Base-by-base conservation (phyloP, 78 protist genomes). In the Monosiga brevicollis region DNA sequence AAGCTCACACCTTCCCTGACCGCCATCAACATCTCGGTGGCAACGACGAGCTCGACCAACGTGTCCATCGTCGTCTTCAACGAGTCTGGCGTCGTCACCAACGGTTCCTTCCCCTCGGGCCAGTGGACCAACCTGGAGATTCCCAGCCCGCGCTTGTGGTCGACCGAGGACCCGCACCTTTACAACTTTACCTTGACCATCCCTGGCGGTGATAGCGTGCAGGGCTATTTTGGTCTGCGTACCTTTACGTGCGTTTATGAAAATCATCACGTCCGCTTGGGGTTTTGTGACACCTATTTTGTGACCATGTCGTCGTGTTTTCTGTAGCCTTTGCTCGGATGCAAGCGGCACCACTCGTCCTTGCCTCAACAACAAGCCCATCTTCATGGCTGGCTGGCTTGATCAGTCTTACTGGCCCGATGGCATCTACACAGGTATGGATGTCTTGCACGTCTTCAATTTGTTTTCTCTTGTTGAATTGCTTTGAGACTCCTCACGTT, bases 401-500 rank as follows among this genome's bases (percentile, higher is more conserved):
- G 90, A 87, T 76, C 90, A 87, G 76, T 25, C 62, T 42, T 87
- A 26, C 34, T 87, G 90, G 90, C 86, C 90, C 23, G 90, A 83
- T 15, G 90, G 90, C 38, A 0, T 78, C 29, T 87, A 87, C 86
- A 83, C 90, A 1, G 62, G 62, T 49, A 15, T 15, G 62, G 29
- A n/a, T n/a, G n/a, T n/a, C n/a, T n/a, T n/a, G n/a, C n/a, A n/a
- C n/a, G n/a, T n/a, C n/a, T n/a, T n/a, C n/a, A n/a, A n/a, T n/a
- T n/a, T n/a, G n/a, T n/a, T n/a, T n/a, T n/a, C n/a, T n/a, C n/a
- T n/a, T n/a, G n/a, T n/a, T n/a, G n/a, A n/a, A n/a, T n/a, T n/a
- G n/a, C n/a, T n/a, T n/a, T n/a, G n/a, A n/a, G n/a, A n/a, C n/a
- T n/a, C n/a, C n/a, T n/a, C n/a, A n/a, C n/a, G n/a, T n/a, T n/a